These are phyloP conservation scores for Colletotrichum sp. DNA, from an alignment of 2,329 filamentous ascomycete genomes.

Conservation along the genomic window DNA sequence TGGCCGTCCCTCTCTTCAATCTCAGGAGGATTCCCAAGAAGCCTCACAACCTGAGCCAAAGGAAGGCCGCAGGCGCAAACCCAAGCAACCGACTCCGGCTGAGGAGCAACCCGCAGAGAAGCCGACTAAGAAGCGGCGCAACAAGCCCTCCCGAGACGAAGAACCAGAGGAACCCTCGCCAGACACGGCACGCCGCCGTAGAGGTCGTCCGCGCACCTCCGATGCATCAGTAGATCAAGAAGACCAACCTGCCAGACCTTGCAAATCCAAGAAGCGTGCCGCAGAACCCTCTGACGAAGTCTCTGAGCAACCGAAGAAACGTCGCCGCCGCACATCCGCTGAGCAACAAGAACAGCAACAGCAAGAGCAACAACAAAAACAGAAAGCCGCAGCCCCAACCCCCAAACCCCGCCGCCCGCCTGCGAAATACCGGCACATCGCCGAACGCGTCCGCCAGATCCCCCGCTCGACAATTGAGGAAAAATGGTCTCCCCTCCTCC, in stretches of 20 bases:
- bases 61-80: not conserved
- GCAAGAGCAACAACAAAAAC: not conserved
- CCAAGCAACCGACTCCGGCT: not conserved
- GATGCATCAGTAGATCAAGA: slow-evolving; percentile 16
- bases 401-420: slow-evolving; percentile 26
- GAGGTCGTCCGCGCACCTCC: slow-evolving; percentile 18
- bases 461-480: slow-evolving; percentile 69
- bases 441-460: slow-evolving; percentile 55
- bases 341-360: slow-evolving; percentile 8
- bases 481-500: slow-evolving; percentile 67
- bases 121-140: not conserved
- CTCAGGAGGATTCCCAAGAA: slow-evolving; percentile 15
- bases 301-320: slow-evolving; percentile 2
- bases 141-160: not conserved
- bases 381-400: not conserved
- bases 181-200: slow-evolving; percentile 15
- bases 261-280: slow-evolving; percentile 10
- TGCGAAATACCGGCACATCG: slow-evolving; percentile 54
- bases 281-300: not conserved
- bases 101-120: not conserved
- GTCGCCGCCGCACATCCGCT: slow-evolving; percentile 3
- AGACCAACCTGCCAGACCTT: slow-evolving; percentile 10
- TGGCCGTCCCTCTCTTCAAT: not conserved
- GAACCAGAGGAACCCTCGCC: slow-evolving; percentile 1
- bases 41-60: not conserved